Base-by-base conservation (phyloP, 2,329 filamentous ascomycete genomes). In the Macrophomina phaseolina region DNA sequence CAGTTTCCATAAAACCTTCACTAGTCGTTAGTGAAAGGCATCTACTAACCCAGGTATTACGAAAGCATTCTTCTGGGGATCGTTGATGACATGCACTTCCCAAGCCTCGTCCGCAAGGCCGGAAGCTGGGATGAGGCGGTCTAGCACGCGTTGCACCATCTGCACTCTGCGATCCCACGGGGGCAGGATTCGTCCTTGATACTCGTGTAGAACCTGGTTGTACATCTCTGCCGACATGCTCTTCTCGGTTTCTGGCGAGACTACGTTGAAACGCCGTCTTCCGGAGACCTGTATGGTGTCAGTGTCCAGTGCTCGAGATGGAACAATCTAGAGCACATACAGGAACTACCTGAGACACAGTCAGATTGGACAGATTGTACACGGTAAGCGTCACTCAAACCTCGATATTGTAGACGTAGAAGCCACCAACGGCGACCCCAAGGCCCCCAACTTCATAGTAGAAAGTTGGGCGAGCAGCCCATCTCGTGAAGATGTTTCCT, bases 81-180 rank as follows among this genome's bases (percentile, higher is more conserved):
- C 88, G n/a, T 91, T 85, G 72, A 94, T 92, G 6, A 94, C 91
- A 71, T 85, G 82, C 4, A 94, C 84, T 78, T 93, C 89, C 91
- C 91, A 94, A 12, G 86, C 75, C 67, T 76, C 67, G 51, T 84
- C 79, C 69, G 84, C 78, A 64, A 91, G 42, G 5, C 89, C 89
- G 70, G 86, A 89, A 61, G 89, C 88, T 5, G 89, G 89, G 32
- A 93, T 86, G 71, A 94, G 76, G 65, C 88, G 80, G 63, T 81
- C 75, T 83, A 94, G 85, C 12, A 94, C 90, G 67, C 85, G 81
- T 74, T 84, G 82, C 6, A 93, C 90, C 75, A 80, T 75, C 34
- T 74, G 71, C 36, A 84, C 81, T 56, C 90, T 82, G 42, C 81
- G 81, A 73, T 92, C 89, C 77, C 82, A 83, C 0, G 85, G 82